Evolutionary conservation across 805 yeast species (phyloP).

Genomic region (Candida endomychidarum): DNA sequence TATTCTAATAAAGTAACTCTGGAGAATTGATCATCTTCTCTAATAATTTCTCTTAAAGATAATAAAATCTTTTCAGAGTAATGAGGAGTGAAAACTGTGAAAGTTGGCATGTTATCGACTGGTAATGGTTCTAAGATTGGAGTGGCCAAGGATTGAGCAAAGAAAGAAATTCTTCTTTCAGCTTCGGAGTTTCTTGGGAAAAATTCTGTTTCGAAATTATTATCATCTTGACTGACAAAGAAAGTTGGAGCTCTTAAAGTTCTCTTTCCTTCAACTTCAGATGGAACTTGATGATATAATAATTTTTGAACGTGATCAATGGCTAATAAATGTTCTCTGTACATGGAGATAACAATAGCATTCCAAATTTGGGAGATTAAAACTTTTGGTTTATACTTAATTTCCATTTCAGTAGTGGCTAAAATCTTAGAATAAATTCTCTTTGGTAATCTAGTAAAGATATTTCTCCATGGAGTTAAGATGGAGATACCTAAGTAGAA

Average conservation of each 20-base stretch:
- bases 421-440: conserved; percentile 96
- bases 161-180: conserved; percentile 98
- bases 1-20: conserved; percentile 56
- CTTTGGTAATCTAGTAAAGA: conserved; percentile 96
- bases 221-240: conserved; percentile 97
- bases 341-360: conserved; percentile 98
- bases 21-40: conserved; percentile 64
- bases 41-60: conserved; percentile 74
- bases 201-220: conserved; percentile 90
- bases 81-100: conserved; percentile 89
- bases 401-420: conserved; percentile 99
- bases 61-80: conserved; percentile 79
- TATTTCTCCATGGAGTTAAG: conserved; percentile 99
- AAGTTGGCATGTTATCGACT: conserved; percentile 99
- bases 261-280: conserved; percentile 97
- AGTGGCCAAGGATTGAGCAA: conserved; percentile 97
- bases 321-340: conserved; percentile 97
- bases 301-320: conserved; percentile 98
- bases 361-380: conserved; percentile 98
- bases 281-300: conserved; percentile 97
- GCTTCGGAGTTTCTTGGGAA: conserved; percentile 98
- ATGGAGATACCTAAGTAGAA: conserved; percentile 98
- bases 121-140: conserved; percentile 99
- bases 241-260: conserved; percentile 98
- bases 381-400: conserved; percentile 97